phyloP scores from a whole-genome alignment of 2,329 filamentous ascomycete genomes.

The Monilinia polystroma region DNA sequence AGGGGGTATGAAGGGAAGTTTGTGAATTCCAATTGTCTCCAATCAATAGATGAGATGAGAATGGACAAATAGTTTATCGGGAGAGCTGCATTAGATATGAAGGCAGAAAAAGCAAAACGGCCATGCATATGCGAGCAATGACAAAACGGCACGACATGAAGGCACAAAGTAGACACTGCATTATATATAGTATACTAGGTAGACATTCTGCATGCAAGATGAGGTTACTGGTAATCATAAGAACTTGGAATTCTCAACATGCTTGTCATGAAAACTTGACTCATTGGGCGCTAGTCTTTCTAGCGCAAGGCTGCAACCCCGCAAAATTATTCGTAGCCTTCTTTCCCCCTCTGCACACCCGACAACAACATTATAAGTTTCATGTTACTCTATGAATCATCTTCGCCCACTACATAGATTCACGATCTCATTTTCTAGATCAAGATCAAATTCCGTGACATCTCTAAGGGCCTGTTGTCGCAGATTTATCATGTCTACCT shows the following conservation, averaged over 20 bases:
- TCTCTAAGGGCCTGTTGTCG: background rate
- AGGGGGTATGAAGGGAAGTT: background rate
- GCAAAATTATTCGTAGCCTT: conserved; percentile 6
- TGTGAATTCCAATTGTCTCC: background rate
- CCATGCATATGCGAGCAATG: background rate
- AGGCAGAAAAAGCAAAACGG: background rate
- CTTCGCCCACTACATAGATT: conserved; percentile 6
- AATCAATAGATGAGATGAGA: background rate
- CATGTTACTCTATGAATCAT: conserved; percentile 8
- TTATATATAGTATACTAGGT: background rate
- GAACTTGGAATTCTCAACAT: background rate
- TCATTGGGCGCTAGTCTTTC: background rate
- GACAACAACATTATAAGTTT: background rate
- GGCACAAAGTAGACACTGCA: background rate
- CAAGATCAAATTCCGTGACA: background rate
- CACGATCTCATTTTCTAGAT: background rate
- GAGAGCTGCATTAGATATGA: background rate
- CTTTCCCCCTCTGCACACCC: background rate
- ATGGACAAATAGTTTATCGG: background rate
- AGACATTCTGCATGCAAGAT: background rate
- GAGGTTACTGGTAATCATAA: background rate
- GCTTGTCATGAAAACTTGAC: background rate
- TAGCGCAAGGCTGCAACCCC: conserved; percentile 14
- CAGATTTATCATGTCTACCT: conserved; percentile 15
- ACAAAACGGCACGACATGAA: background rate